Evolutionary conservation across 2,329 filamentous ascomycete species (phyloP), one percentile per base, ranked within the genome.

Genomic region (Xylaria sp.): DNA sequence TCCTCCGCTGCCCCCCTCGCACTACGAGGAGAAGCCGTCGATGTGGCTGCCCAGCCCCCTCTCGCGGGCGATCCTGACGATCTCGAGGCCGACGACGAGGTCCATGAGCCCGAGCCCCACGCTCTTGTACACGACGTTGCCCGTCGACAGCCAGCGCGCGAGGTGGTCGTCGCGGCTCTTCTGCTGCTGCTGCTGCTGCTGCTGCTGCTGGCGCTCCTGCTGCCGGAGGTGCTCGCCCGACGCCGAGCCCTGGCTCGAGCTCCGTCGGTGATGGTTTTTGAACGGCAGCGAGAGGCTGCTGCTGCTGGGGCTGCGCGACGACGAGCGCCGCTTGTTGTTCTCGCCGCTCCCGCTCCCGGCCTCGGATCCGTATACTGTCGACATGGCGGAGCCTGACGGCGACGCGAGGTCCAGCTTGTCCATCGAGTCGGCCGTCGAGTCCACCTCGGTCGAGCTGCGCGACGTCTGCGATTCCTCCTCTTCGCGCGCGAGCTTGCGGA

Each of bases 71-170:
- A 86, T 67, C 54, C 77, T 71, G 17, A 88, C 68, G 44, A 89
- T 58, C 50, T 85, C 79, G 62, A 77, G 76, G 13, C 85, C 86
- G 1, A 87, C 80, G 1, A 83, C 79, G 19, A 89, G 69, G 63
- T 89, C 86, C 85, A 88, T 88, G 46, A 88, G 67, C 0, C 85
- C 86, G 44, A 88, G 69, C 0, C 86, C 86, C 0, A 89, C 86
- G 56, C 82, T 84, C 75, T 88, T 89, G 67, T 88, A 89, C 7
- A 89, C 79, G 18, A 89, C 85, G 54, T 86, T 88, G 0, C 86
- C 86, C 2, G 76, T 76, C 52, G 79, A 74, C 50, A 88, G 67
- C 85, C 85, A 87, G 18, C 75, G 71, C 22, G 75, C 73, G 49
- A 86, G 70, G 9, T 78, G 73, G 48, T 83, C 75, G 46, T 83